Evolutionary conservation across 495 filamentous ascomycete species (phyloP).

Genomic region (Talaromyces adpressus): DNA sequence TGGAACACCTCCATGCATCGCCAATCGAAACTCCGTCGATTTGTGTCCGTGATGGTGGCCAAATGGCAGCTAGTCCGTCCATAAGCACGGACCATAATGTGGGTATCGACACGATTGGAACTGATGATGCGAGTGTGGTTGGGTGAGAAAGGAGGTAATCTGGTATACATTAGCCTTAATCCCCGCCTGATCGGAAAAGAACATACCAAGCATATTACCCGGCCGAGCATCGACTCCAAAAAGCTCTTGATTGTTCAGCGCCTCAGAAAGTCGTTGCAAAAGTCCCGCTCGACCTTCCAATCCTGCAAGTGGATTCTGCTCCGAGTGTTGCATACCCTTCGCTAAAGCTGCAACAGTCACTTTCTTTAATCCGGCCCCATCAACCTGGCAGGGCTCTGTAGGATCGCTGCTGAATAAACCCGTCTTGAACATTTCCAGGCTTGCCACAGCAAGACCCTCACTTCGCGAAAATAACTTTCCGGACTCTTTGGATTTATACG

Average conservation of each 20-base stretch:
- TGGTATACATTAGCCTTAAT: constrained; percentile 24
- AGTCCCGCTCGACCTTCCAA: constrained; percentile 81
- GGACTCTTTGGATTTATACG: constrained; percentile 85
- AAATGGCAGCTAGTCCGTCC: constrained; percentile 79
- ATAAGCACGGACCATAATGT: constrained; percentile 87
- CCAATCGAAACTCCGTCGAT: constrained; percentile 86
- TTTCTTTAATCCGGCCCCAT: constrained; percentile 69
- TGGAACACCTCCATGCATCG: constrained; percentile 88
- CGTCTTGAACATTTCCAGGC: constrained; percentile 94
- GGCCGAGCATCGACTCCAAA: constrained; percentile 83
- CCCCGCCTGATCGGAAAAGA: neutral
- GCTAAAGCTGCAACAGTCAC: constrained; percentile 69
- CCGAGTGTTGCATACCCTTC: constrained; percentile 75
- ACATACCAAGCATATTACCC: constrained; percentile 86
- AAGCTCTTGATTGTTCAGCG: constrained; percentile 72
- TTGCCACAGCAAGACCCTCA: constrained; percentile 89
- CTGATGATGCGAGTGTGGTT: constrained; percentile 75
- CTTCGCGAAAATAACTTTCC: constrained; percentile 78
- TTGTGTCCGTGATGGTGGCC: constrained; percentile 82
- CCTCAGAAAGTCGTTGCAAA: constrained; percentile 65
- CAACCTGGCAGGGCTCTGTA: constrained; percentile 79
- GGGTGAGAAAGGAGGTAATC: constrained; percentile 92
- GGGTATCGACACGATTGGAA: constrained; percentile 82
- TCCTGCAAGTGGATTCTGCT: constrained; percentile 76
- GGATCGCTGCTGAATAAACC: constrained; percentile 86